Conservation (phyloP, 805 yeast species). For the Pichia phayaonensis region DNA sequence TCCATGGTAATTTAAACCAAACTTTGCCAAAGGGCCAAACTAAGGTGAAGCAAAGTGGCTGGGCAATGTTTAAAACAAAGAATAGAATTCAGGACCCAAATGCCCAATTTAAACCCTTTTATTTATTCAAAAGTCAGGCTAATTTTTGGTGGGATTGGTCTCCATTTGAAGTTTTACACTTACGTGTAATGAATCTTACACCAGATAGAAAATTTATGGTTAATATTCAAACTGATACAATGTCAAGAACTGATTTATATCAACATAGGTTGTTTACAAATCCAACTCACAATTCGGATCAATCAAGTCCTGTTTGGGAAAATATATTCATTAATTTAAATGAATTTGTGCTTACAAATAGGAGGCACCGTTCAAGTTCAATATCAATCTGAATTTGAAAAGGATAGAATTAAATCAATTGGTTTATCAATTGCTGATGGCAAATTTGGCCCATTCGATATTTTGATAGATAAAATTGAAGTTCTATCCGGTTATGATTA, state of each 20-base stretch:
- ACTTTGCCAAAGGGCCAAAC: slow-evolving; percentile 60
- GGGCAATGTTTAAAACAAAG: slow-evolving; percentile 78
- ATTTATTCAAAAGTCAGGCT: slow-evolving; percentile 29
- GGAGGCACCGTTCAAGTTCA: slow-evolving; percentile 58
- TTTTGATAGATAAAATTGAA: slow-evolving; percentile 67
- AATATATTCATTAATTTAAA: slow-evolving; percentile 70
- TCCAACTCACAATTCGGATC: slow-evolving; percentile 41
- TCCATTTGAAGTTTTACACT: slow-evolving; percentile 49
- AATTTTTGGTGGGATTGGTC: slow-evolving; percentile 66
- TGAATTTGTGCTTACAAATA: slow-evolving; percentile 76
- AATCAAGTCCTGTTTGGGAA: slow-evolving; percentile 50
- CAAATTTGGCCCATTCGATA: slow-evolving; percentile 65
- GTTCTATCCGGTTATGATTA: slow-evolving; percentile 54
- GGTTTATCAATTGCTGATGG: slow-evolving; percentile 76
- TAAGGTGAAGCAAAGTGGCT: slow-evolving; percentile 55
- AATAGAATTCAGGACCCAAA: slow-evolving; percentile 40
- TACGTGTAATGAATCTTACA: slow-evolving; percentile 63
- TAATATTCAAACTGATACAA: slow-evolving; percentile 75
- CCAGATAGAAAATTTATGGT: slow-evolving; percentile 57
- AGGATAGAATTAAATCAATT: slow-evolving; percentile 56
- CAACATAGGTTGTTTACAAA: slow-evolving; percentile 64
- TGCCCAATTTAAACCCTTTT: slow-evolving; percentile 37
- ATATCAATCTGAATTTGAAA: slow-evolving; percentile 51
- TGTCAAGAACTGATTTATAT: slow-evolving; percentile 68
- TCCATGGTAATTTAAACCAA: slow-evolving; percentile 62